Conservation (phyloP, 2,329 filamentous ascomycete species). For the Pleurostoma richardsiae region DNA sequence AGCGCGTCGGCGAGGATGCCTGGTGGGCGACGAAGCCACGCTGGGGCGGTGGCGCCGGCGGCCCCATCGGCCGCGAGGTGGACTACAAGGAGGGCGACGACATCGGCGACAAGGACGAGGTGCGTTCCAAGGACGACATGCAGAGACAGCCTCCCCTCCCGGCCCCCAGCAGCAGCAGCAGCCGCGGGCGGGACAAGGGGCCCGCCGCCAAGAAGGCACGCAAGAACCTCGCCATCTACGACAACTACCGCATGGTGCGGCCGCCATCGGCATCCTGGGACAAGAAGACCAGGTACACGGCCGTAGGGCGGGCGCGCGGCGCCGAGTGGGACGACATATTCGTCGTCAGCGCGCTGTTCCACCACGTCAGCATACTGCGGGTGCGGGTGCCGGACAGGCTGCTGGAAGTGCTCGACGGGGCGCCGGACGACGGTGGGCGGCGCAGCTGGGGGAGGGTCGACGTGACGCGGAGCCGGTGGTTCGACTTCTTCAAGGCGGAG, state of each 20-base stretch:
- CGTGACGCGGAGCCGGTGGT: constrained; percentile 57
- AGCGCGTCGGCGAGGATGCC: constrained; percentile 49
- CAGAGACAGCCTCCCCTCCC: background rate
- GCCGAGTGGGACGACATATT: constrained; percentile 55
- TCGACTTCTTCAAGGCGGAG: constrained; percentile 49
- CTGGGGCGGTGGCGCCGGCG: constrained; percentile 60
- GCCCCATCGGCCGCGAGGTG: constrained; percentile 57
- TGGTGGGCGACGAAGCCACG: constrained; percentile 59
- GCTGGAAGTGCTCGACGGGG: constrained; percentile 47
- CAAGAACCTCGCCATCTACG: constrained; percentile 54
- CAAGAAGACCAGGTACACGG: constrained; percentile 49
- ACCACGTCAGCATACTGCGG: constrained; percentile 54
- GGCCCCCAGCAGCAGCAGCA: constrained; percentile 3
- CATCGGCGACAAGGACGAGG: constrained; percentile 39
- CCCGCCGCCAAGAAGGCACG: constrained; percentile 41
- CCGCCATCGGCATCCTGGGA: constrained; percentile 57
- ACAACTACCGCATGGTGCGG: constrained; percentile 58
- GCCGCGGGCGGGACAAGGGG: background rate
- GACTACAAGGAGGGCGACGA: constrained; percentile 33
- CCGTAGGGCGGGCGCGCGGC: constrained; percentile 46
- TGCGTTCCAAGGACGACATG: constrained; percentile 13
- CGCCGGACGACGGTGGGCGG: constrained; percentile 21
- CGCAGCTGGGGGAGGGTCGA: constrained; percentile 47
- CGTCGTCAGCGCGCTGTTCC: constrained; percentile 55
- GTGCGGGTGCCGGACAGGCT: constrained; percentile 52